Conservation (phyloP, 306 rosid genomes). For the Acacia acuminata region DNA sequence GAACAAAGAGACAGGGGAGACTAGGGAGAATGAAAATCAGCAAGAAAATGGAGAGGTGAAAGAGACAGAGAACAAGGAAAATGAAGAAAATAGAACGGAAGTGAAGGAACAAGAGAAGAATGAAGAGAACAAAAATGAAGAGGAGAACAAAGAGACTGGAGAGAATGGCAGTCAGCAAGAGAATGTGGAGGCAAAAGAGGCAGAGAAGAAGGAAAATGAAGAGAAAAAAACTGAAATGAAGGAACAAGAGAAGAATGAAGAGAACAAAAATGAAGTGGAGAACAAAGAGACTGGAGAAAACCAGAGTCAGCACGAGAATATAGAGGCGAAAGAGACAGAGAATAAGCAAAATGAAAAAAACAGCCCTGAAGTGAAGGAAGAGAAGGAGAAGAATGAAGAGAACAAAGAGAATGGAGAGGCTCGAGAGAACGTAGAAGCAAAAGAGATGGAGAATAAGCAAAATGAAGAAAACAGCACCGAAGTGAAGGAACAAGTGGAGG, state of each 20-base stretch:
- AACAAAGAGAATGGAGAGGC: conserved; percentile 27
- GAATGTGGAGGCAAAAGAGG: conserved; percentile 35
- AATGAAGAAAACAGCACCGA: conserved; percentile 35
- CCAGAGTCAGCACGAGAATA: conserved; percentile 27
- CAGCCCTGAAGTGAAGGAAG: conserved; percentile 30
- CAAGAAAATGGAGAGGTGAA: conserved; percentile 34
- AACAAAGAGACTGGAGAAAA: conserved; percentile 40
- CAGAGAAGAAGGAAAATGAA: conserved; percentile 33
- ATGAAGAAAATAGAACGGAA: conserved; percentile 34
- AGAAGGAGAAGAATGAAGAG: conserved; percentile 31
- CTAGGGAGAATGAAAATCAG: conserved; percentile 26
- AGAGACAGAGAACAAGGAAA: conserved; percentile 33
- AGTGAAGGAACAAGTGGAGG: conserved; percentile 38
- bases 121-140: conserved; percentile 29
- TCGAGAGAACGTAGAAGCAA: conserved; percentile 30
- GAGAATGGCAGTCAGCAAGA: conserved; percentile 28
- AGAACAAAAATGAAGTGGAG: conserved; percentile 24
- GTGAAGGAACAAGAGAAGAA: conserved; percentile 40
- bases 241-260: conserved; percentile 35
- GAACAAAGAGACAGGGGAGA: conserved; percentile 35
- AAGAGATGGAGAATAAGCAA: conserved; percentile 31
- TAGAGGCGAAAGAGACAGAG: conserved; percentile 32
- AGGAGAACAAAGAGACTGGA: conserved; percentile 31
- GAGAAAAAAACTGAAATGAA: conserved; percentile 35
- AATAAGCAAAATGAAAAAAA: conserved; percentile 38